Percentiles rank a stretch among this genome's conserved stretches.
Evolutionary conservation across 208 protist genomes (phyloP).

Genomic region (Sergeia podlipaevii): DNA sequence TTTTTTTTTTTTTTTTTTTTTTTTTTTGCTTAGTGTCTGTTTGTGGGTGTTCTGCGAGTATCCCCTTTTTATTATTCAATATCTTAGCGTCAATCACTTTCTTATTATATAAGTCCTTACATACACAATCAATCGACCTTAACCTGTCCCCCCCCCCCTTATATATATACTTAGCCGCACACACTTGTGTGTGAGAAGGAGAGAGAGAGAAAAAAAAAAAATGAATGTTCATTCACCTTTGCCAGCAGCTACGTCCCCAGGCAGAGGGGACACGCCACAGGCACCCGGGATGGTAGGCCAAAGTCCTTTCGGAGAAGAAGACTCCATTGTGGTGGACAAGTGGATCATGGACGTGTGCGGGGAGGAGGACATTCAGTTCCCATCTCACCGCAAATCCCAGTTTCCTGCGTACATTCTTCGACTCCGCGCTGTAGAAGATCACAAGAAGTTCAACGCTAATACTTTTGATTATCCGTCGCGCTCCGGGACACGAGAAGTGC

Average conservation of each 20-base stretch:
- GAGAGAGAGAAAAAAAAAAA: conserved; percentile 1
- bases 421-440: conserved; percentile 12
- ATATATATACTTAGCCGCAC: too few relatives aligned
- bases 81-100: too few relatives aligned
- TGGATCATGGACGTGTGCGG: conserved; percentile 63
- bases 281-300: too few relatives aligned
- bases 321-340: conserved; percentile 44
- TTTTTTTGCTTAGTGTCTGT: neutral
- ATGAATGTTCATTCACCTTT: too few relatives aligned
- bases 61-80: too few relatives aligned
- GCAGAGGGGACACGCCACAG: too few relatives aligned
- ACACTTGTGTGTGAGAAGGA: too few relatives aligned
- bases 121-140: too few relatives aligned
- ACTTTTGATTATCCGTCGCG: conserved; percentile 48
- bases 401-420: conserved; percentile 33
- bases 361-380: conserved; percentile 44
- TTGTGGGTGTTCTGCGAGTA: too few relatives aligned
- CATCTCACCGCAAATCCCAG: conserved; percentile 38
- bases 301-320: conserved; percentile 31
- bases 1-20: conserved; percentile 8
- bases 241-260: too few relatives aligned
- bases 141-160: neutral
- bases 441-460: conserved; percentile 22
- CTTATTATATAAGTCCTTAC: too few relatives aligned
- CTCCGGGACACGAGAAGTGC: conserved; percentile 43